These are phyloP conservation scores for Xylaria arbuscula DNA, from an alignment of 2,329 filamentous ascomycete species.

Conservation along the genomic window DNA sequence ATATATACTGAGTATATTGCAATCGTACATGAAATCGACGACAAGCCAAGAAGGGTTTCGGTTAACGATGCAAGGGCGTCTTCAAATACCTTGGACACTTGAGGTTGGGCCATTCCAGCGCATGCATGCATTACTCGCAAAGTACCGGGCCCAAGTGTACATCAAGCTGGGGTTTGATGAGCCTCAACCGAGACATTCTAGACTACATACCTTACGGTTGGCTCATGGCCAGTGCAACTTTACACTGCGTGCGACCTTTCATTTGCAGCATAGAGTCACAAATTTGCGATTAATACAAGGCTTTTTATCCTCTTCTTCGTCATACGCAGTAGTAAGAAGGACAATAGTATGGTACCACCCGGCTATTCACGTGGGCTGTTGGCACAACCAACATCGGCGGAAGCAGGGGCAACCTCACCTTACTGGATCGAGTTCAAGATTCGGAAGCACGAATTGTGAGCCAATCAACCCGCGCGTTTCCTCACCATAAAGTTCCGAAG, in stretches of 20 bases:
- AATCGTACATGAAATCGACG: not conserved
- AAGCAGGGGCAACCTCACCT: conserved; percentile 18
- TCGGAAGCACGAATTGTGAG: conserved; percentile 23
- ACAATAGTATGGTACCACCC: conserved; percentile 8
- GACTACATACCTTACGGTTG: not conserved
- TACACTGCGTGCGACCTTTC: not conserved
- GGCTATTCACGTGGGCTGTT: conserved; percentile 20
- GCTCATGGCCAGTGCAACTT: conserved; percentile 3
- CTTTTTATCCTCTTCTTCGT: not conserved
- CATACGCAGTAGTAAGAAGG: not conserved
- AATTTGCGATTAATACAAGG: conserved; percentile 1
- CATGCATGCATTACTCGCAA: conserved; percentile 23
- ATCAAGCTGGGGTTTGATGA: conserved; percentile 31
- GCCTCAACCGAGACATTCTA: conserved; percentile 18
- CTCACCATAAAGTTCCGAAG: conserved; percentile 18
- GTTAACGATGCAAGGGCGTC: not conserved
- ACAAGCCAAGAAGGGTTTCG: not conserved
- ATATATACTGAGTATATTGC: not conserved
- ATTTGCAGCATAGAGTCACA: conserved; percentile 5
- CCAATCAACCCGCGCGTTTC: conserved; percentile 31
- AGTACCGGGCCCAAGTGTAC: conserved; percentile 24
- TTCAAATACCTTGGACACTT: not conserved
- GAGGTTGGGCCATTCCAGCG: not conserved
- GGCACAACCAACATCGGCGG: conserved; percentile 2
- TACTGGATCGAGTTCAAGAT: conserved; percentile 26